phyloP scores from a whole-genome alignment of 2,329 filamentous ascomycete genomes.

The Diaporthe australafricana region DNA sequence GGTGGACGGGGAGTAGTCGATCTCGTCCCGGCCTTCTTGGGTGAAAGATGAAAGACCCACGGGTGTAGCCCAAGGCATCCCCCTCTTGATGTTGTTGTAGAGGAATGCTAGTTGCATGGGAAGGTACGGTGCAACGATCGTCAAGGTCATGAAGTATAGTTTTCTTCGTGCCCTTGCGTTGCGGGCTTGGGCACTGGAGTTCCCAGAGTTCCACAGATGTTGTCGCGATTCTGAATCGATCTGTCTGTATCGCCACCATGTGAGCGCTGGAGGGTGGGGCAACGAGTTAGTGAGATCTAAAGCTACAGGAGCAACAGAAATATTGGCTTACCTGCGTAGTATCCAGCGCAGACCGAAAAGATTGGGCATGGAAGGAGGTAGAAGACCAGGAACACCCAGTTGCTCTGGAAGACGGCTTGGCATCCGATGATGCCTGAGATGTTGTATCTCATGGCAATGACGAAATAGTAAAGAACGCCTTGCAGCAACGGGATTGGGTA shows the following conservation, averaged over 20 bases:
- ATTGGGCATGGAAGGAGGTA: constrained; percentile 59
- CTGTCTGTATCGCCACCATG: constrained; percentile 55
- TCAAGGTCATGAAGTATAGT: constrained; percentile 66
- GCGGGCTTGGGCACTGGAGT: constrained; percentile 54
- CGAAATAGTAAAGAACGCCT: constrained; percentile 59
- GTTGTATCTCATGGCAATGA: constrained; percentile 60
- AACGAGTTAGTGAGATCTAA: not conserved
- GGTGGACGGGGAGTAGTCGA: constrained; percentile 58
- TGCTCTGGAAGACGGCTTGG: constrained; percentile 53
- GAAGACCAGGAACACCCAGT: constrained; percentile 62
- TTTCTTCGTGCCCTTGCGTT: constrained; percentile 61
- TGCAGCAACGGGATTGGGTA: constrained; percentile 65
- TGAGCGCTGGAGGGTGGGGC: constrained; percentile 26
- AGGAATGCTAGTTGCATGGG: constrained; percentile 58
- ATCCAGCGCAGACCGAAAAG: constrained; percentile 56
- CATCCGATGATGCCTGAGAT: constrained; percentile 65
- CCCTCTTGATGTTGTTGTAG: constrained; percentile 53
- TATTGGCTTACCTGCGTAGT: constrained; percentile 59
- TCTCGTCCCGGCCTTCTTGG: constrained; percentile 57
- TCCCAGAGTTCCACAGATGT: constrained; percentile 49
- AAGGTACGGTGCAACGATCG: constrained; percentile 63
- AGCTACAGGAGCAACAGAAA: not conserved
- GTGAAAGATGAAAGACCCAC: constrained; percentile 59
- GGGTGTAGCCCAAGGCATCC: constrained; percentile 44
- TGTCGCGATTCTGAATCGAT: constrained; percentile 55